Conservation (phyloP, 2,329 filamentous ascomycete species). For the Penicillium sp. region DNA sequence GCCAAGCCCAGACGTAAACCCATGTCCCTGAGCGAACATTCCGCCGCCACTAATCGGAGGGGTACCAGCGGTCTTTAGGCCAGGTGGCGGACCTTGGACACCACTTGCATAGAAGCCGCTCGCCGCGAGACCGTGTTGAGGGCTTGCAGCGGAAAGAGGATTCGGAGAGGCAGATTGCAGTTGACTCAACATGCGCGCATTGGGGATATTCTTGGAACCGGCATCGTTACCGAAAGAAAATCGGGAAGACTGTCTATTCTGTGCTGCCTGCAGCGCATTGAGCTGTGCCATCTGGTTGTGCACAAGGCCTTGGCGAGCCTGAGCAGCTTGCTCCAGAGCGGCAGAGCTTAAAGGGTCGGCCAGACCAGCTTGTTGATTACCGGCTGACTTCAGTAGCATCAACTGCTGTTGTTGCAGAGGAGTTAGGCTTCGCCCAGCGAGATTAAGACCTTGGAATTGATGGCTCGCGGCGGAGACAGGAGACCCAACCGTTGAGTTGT, state of each 20-base stretch:
- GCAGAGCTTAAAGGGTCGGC: constrained; percentile 39
- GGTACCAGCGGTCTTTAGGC: constrained; percentile 89
- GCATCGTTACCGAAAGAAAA: constrained; percentile 76
- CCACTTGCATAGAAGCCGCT: constrained; percentile 77
- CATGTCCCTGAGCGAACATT: constrained; percentile 87
- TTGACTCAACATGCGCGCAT: constrained; percentile 55
- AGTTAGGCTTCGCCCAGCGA: constrained; percentile 69
- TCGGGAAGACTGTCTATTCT: constrained; percentile 78
- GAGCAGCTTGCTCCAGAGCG: constrained; percentile 42
- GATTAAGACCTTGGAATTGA: constrained; percentile 54
- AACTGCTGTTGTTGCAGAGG: constrained; percentile 74
- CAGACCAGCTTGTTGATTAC: constrained; percentile 60
- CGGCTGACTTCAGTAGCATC: constrained; percentile 58
- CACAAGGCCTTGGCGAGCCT: constrained; percentile 45
- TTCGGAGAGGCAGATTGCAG: constrained; percentile 41
- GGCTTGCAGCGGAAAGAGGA: constrained; percentile 36
- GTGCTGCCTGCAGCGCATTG: constrained; percentile 57
- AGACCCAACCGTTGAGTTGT: constrained; percentile 42
- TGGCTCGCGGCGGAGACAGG: constrained; percentile 41
- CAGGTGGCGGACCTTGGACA: constrained; percentile 89
- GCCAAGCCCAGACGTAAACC: constrained; percentile 70
- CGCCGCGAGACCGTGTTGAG: constrained; percentile 46
- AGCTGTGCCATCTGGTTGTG: constrained; percentile 49
- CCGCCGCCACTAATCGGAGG: constrained; percentile 73
- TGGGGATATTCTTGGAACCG: constrained; percentile 51